Percentiles rank a stretch among this genome's conserved stretches.
Conservation (phyloP, 1,284 basidiomycete species). For the Papiliotrema fonsecae region DNA sequence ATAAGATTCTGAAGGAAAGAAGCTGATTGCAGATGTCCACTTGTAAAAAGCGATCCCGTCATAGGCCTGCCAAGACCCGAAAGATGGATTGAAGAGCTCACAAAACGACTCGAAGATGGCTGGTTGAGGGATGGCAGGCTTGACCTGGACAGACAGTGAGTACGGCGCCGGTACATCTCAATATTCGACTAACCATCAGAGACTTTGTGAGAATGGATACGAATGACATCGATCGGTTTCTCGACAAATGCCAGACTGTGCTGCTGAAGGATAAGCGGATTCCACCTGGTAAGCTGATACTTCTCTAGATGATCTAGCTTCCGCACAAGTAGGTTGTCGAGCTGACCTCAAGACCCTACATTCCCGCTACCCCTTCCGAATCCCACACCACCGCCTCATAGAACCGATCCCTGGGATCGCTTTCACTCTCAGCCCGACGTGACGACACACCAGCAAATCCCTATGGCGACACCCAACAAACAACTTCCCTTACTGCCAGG, state of each 20-base stretch:
- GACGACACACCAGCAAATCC: background rate
- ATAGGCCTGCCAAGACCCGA: slow-evolving; percentile 58
- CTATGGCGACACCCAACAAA: slow-evolving; percentile 9
- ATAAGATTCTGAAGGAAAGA: background rate
- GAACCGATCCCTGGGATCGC: background rate
- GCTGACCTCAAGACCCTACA: background rate
- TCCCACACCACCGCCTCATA: background rate
- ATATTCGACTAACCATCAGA: slow-evolving; percentile 7
- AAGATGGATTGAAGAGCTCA: slow-evolving; percentile 55
- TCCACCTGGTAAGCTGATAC: slow-evolving; percentile 5
- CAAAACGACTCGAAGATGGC: slow-evolving; percentile 20
- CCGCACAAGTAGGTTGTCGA: no score
- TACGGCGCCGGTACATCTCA: background rate
- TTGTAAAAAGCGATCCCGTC: slow-evolving; percentile 49
- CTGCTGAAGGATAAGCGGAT: slow-evolving; percentile 26
- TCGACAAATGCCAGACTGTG: slow-evolving; percentile 25
- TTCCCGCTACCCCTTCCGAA: background rate
- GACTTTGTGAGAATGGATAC: slow-evolving; percentile 23
- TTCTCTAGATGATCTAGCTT: background rate
- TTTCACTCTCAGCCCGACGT: background rate
- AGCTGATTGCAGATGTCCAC: slow-evolving; percentile 9
- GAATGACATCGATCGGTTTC: slow-evolving; percentile 33
- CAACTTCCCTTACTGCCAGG: slow-evolving; percentile 35
- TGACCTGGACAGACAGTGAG: slow-evolving; percentile 23
- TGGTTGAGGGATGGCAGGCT: slow-evolving; percentile 17